Base-by-base conservation (phyloP, 768 basidiomycete species). In the Phylloporus sp. region DNA sequence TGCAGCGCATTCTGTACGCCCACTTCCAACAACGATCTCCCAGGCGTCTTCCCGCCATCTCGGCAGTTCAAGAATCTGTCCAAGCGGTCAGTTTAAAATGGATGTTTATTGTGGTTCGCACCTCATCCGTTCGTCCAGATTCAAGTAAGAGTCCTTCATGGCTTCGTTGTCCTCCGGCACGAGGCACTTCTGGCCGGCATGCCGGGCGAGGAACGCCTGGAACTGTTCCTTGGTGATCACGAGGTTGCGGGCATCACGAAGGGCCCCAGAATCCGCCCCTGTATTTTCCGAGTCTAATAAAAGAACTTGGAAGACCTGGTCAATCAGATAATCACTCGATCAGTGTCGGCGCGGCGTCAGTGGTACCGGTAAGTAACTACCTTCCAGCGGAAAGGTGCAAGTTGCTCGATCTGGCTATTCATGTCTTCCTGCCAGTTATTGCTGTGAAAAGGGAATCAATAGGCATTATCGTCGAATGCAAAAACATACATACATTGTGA, bases 361-460 rank as follows among this genome's bases (percentile, higher is more conserved):
- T 4, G 24, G 22, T 13, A 5, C 11, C 42, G 0, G n/a, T n/a
- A n/a, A n/a, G n/a, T n/a, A n/a, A n/a, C n/a, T 52, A 67, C 71
- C 63, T 73, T 72, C 71, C 71, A 72, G 13, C 71, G 69, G 42
- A 61, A 61, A 0, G 71, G 71, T 0, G 48, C 52, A 17, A 71
- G 52, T 18, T 64, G 51, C 36, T 60, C 54, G 6, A 72, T 69
- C 26, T 59, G 55, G 6, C 65, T 61, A 21, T 68, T 71, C 71
- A 72, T 72, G 7, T 72, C 70, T 43, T 72, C 69, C 13, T 69
- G 47, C 61, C 63, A 69, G 39, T 72, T 72, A 14, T 66, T 60
- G 8, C 69, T 71, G 22, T 10, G 17, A n/a, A 9, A 2, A 24
- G 23, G 1, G 15, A 9, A 5, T 52, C 23, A 47, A 29, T 6